Evolutionary conservation across 139 green algal species (phyloP), one percentile per base, ranked within the genome.

Genomic region (Zygnema circumcarinatum): DNA sequence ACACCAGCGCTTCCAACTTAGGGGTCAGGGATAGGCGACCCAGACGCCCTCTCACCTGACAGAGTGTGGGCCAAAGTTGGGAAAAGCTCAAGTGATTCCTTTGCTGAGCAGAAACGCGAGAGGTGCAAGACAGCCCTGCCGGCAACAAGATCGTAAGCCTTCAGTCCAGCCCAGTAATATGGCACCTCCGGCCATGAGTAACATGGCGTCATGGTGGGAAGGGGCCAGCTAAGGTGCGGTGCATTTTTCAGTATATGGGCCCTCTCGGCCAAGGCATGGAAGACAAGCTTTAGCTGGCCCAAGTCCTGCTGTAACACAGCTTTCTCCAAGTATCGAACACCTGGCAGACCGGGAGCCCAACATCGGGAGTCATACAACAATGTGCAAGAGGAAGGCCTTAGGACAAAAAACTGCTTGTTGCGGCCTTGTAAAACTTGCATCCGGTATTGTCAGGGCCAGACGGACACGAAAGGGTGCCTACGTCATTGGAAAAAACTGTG

Each of bases 101-200:
- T 78, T 16, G 93, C 85, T 32, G 86, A 87, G 11, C 96, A 74
- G 91, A 95, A 98, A 52, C 94, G 93, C 52, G 93, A 97, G 87
- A 94, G 84, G 38, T 94, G 93, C n/a, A 99, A 91, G 32, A 92
- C 94, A 40, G 85, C 56, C 16, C 81, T 91, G 29, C 96, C 94
- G 2, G 97, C 97, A 22, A 99, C 88, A 25, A 97, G 38, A 88
- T 99, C 97, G 84, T 99, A 99, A n/a, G 92, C 93, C 91, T 96
- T 93, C 31, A 93, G 78, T 2, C 91, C 91, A 1, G 92, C 88
- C 96, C 96, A 99, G 89, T 97, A 99, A 91, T 98, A 99, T 2
- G 97, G 96, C 74, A 98, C 92, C 94, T 99, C 97, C 95, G 94
- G 98, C 96, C 95, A 98, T 68, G 94, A 91, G 94, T 99, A 99